Percentiles rank a stretch among this genome's conserved stretches.
Conservation (phyloP, 495 filamentous ascomycete genomes). For the Cladorrhinum samala region DNA sequence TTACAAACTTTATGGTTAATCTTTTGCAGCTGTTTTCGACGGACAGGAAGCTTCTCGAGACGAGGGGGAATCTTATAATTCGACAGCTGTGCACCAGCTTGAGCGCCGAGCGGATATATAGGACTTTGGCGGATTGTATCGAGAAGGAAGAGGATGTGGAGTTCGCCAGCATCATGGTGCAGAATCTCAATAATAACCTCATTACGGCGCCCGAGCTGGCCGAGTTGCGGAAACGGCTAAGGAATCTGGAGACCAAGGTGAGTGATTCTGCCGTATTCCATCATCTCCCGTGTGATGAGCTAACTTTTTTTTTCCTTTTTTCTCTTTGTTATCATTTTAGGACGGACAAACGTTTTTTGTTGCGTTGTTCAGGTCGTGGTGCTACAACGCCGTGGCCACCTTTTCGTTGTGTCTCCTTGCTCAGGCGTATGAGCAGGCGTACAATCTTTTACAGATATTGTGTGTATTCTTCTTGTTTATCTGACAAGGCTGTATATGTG, state of each 20-base stretch:
- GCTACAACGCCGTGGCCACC: conserved; percentile 96
- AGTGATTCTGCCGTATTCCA: too few relatives aligned
- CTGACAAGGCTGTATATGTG: not conserved
- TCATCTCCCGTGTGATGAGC: conserved; percentile 23
- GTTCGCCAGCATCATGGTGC: conserved; percentile 99
- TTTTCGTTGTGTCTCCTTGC: conserved; percentile 94
- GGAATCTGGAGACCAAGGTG: conserved; percentile 84
- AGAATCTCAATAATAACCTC: conserved; percentile 97
- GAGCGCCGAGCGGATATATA: conserved; percentile 91
- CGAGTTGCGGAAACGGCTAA: conserved; percentile 80
- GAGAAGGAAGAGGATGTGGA: conserved; percentile 98
- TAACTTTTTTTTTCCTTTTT: conserved; percentile 1
- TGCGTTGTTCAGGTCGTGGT: conserved; percentile 92
- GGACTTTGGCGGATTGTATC: conserved; percentile 91
- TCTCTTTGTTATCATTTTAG: conserved; percentile 29
- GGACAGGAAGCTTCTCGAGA: conserved; percentile 84
- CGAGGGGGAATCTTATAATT: conserved; percentile 91
- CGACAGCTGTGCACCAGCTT: conserved; percentile 88
- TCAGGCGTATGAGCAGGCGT: conserved; percentile 97
- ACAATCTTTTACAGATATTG: conserved; percentile 95
- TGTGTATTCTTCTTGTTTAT: conserved; percentile 34
- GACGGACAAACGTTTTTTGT: conserved; percentile 96
- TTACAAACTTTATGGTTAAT: conserved; percentile 96
- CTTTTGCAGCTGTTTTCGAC: conserved; percentile 92
- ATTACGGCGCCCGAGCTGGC: conserved; percentile 94